These are phyloP conservation scores for Nitzschia sp. DNA, from an alignment of 108 stramenopile genomes.

Conservation along the genomic window DNA sequence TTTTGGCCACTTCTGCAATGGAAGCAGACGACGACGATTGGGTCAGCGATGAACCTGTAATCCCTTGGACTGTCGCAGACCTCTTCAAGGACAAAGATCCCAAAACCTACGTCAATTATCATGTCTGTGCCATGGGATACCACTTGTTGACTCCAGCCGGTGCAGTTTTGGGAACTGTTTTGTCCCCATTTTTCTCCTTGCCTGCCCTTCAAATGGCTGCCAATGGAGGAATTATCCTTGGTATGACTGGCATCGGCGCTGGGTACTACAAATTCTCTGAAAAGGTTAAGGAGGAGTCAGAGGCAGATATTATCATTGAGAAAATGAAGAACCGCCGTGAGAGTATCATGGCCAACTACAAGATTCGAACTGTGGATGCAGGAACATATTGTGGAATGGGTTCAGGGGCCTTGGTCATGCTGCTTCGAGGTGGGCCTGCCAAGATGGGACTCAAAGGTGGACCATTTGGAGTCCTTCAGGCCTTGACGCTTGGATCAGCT, in stretches of 20 bases:
- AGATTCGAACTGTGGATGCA: slow-evolving; percentile 5
- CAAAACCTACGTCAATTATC: background rate
- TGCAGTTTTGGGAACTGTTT: background rate
- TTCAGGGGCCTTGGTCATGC: background rate
- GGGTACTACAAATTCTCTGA: background rate
- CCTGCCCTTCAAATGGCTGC: background rate
- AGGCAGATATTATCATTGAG: background rate
- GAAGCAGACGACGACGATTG: too few relatives aligned
- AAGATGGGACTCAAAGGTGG: background rate
- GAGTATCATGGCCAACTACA: slow-evolving; percentile 1
- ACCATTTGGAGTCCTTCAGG: background rate
- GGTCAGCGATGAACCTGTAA: too few relatives aligned
- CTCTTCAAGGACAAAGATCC: background rate
- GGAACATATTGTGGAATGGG: background rate
- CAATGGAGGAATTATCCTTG: background rate
- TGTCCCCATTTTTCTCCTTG: background rate
- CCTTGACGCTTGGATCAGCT: background rate
- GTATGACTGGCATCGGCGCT: background rate
- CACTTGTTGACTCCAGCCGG: background rate
- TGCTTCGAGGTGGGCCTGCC: background rate
- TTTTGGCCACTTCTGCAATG: too few relatives aligned
- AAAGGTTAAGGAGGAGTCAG: background rate
- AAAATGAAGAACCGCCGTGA: background rate
- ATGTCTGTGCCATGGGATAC: background rate
- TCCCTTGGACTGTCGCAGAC: slow-evolving; percentile 6